These are phyloP conservation scores for Echites panduratus DNA, from an alignment of 257 asterid species.

Conservation along the genomic window DNA sequence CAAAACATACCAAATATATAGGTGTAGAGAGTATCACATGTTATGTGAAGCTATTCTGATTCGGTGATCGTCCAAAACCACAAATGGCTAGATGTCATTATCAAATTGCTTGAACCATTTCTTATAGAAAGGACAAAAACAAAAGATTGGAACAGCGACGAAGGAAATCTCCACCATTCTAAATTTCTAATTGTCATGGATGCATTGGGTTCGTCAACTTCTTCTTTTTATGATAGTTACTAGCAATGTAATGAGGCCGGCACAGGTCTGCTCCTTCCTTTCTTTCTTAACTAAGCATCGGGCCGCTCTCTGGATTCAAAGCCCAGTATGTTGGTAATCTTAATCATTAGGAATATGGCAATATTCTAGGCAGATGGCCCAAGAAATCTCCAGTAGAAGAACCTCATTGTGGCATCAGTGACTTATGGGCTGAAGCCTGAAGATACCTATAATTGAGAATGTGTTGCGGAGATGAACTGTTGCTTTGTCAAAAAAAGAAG, in stretches of 20 bases:
- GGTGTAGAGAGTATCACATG: too few relatives aligned
- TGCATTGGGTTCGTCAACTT: slow-evolving; percentile 1
- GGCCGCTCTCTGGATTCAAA: not conserved
- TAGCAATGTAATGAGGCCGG: slow-evolving; percentile 4
- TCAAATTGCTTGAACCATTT: not conserved
- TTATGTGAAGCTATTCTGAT: not conserved
- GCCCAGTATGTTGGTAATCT: not conserved
- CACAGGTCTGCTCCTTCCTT: too few relatives aligned
- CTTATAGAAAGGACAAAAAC: not conserved
- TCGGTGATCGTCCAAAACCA: not conserved
- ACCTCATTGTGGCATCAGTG: not conserved
- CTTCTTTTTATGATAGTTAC: not conserved
- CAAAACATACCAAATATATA: not conserved
- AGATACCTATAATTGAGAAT: not conserved
- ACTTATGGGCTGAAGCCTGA: not conserved
- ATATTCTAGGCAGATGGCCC: not conserved
- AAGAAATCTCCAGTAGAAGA: not conserved
- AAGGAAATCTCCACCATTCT: not conserved
- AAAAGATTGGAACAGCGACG: not conserved
- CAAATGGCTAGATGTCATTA: not conserved
- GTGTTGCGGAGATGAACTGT: not conserved
- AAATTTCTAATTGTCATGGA: not conserved
- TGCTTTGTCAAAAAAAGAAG: too few relatives aligned
- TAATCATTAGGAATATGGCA: too few relatives aligned
- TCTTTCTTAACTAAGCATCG: not conserved